Evolutionary conservation across 768 basidiomycete genomes (phyloP).

Genomic region (Clathrus columnatus): DNA sequence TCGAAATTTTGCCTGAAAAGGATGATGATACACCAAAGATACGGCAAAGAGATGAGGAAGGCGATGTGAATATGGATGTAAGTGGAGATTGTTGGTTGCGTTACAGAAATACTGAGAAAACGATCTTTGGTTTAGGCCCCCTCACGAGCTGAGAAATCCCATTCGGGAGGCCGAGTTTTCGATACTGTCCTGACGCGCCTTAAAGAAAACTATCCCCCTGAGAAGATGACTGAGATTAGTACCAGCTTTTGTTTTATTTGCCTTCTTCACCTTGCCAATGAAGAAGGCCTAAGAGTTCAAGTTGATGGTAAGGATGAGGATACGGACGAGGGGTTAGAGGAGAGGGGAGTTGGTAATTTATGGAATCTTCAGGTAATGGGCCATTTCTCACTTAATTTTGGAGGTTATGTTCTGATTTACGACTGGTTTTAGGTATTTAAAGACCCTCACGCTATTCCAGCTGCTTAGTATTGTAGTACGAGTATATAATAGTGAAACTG

Average conservation of each 20-base stretch:
- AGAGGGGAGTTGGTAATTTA: conserved; percentile 55
- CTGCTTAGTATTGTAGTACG: background rate
- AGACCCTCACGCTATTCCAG: background rate
- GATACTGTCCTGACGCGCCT: conserved; percentile 76
- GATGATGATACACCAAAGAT: conserved; percentile 31
- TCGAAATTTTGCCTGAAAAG: conserved; percentile 22
- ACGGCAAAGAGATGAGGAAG: conserved; percentile 36
- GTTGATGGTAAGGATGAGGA: conserved; percentile 31
- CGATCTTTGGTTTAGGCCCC: conserved; percentile 45
- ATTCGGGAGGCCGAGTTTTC: conserved; percentile 60
- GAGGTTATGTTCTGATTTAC: too few relatives aligned
- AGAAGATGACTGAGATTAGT: conserved; percentile 97
- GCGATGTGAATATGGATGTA: conserved; percentile 28
- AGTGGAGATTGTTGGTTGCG: background rate
- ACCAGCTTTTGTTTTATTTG: conserved; percentile 99
- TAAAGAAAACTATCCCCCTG: conserved; percentile 73
- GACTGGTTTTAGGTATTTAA: background rate
- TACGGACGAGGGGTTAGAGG: conserved; percentile 24
- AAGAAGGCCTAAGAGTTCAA: conserved; percentile 84
- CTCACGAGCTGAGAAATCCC: conserved; percentile 45
- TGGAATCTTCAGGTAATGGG: conserved; percentile 68
- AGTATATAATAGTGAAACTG: background rate
- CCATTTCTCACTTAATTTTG: too few relatives aligned
- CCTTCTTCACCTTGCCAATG: conserved; percentile 90
- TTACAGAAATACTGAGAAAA: conserved; percentile 27